Evolutionary conservation across 176 grass and related monocot genomes (phyloP), one percentile per base, ranked within the genome.

Genomic region (Musa itinerans): DNA sequence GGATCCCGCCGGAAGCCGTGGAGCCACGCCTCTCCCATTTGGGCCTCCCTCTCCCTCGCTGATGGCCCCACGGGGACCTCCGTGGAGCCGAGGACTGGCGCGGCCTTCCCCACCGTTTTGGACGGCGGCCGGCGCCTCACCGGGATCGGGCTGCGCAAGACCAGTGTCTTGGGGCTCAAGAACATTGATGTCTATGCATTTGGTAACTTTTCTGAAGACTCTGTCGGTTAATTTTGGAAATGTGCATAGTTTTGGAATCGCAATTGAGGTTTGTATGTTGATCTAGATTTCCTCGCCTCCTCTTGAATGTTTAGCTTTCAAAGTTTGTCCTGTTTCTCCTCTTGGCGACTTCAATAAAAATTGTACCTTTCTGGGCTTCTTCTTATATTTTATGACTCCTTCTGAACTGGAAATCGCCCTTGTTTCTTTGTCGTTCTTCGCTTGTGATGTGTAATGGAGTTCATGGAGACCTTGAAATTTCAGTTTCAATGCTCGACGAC

Each of bases 161-260:
- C 79, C 67, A 91, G 24, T 77, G 27, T 98, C 58, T 77, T 98
- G 56, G 94, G 90, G 19, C 82, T 98, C 82, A 98, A 91, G 84
- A 76, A 76, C 55, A 93, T 93, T 57, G 84, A 89, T 83, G 88
- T 91, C 58, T 98, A 98, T 19, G 86, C 90, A 0, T 98, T 93
- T 70, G 94, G 94, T 98, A 98, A 82, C 72, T 53, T 34, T 15
- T 52, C 43, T 15, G 11, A 52, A 4, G 10, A 64, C 62, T 14
- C 50, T 63, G 15, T n/a, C 54, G 10, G 1, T 57, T 56, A 16
- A 9, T 72, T 71, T 72, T 73, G 51, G 0, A 63, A 55, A 54
- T 49, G 24, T 17, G 21, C 11, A n/a, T n/a, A 27, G 11, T 72
- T 73, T 22, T 63, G 8, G 26, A 50, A 12, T 53, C 19, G 2